phyloP scores from a whole-genome alignment of 2,329 filamentous ascomycete species.

The Beauveria varroae region DNA sequence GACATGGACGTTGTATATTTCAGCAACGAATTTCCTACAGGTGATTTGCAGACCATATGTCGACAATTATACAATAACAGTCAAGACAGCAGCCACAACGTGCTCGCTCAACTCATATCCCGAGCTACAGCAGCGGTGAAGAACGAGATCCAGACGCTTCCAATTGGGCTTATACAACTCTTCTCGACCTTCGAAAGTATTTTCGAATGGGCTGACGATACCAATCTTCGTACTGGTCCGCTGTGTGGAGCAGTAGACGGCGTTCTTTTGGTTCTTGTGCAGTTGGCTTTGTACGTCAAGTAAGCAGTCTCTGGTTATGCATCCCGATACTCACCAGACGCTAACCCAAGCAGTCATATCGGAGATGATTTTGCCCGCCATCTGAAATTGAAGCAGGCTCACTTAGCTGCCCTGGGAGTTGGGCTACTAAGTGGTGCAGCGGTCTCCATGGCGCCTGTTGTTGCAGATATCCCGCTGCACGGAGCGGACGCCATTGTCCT shows the following conservation, averaged over 20 bases:
- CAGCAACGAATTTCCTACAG: constrained; percentile 2
- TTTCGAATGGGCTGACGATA: constrained; percentile 23
- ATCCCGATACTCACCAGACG: neutral
- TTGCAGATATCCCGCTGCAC: constrained; percentile 31
- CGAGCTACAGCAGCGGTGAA: neutral
- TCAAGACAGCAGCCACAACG: neutral
- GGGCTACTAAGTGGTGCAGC: constrained; percentile 36
- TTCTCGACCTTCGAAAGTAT: constrained; percentile 32
- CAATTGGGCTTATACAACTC: constrained; percentile 16
- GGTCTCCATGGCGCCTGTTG: constrained; percentile 29
- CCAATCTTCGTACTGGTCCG: constrained; percentile 29
- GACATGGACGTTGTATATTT: neutral
- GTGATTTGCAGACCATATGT: neutral
- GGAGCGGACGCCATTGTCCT: constrained; percentile 34
- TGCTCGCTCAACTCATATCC: neutral
- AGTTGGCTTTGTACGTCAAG: constrained; percentile 38
- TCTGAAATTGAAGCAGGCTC: neutral
- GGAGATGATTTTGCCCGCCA: neutral
- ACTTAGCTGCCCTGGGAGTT: constrained; percentile 34
- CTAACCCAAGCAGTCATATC: neutral
- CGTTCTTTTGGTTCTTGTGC: constrained; percentile 30
- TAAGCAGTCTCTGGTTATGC: constrained; percentile 18
- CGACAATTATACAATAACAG: neutral
- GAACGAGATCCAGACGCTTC: neutral
- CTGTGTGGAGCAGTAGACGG: constrained; percentile 38